Base-by-base conservation (phyloP, 2,329 filamentous ascomycete species). In the Tolypocladium inflatum region DNA sequence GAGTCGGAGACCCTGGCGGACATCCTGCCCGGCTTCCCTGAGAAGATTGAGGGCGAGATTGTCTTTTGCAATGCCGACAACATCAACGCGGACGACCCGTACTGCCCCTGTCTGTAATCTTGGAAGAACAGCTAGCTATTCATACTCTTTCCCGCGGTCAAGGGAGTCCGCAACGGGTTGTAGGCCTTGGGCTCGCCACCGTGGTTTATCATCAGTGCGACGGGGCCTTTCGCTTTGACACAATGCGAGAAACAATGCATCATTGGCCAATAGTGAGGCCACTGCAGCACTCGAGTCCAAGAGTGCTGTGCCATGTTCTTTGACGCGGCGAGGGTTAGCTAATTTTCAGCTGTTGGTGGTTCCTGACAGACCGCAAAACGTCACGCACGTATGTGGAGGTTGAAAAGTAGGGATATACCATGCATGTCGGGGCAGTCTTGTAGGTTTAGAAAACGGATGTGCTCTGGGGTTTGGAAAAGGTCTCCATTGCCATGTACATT, bases 61-160 rank as follows among this genome's bases (percentile, higher is more conserved):
- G 79, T 96, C 53, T 96, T 94, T 73, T 90, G 84, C 68, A 90
- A 96, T 66, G 84, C 83, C 1, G 77, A 81, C 63, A 95, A 96
- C 74, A 84, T 97, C 70, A 90, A 94, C 74, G 97, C 93, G 0
- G 93, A n/a, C n/a, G n/a, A n/a, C 43, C 21, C 4, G 23, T 30
- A 23, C 23, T 19, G 23, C 8, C 43, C 43, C 23, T 19, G 45
- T 17, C 23, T 4, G 23, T 48, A 30, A 48, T 48, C 23, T 30
- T 30, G n/a, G n/a, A n/a, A n/a, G n/a, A n/a, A n/a, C n/a, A n/a
- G n/a, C n/a, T n/a, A n/a, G n/a, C n/a, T n/a, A n/a, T n/a, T n/a
- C n/a, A n/a, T n/a, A n/a, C n/a, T n/a, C n/a, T 21, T 2, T 43
- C n/a, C 41, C 41, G n/a, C n/a, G 4, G 21, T n/a, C 41, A n/a